phyloP scores from a whole-genome alignment of 345 rosid genomes.

The Eucalyptus curtisii region DNA sequence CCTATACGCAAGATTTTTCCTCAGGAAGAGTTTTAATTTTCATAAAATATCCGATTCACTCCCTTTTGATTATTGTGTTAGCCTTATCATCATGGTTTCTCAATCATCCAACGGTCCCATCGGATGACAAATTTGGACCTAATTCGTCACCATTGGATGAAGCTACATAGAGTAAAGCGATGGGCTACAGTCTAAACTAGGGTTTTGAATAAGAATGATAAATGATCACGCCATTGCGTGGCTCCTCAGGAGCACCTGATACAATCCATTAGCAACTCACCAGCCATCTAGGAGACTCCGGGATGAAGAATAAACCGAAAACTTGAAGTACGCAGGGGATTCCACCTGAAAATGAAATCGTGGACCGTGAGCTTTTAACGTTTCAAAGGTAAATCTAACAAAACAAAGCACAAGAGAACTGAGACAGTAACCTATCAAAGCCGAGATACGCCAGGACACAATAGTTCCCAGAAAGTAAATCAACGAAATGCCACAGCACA shows the following conservation, averaged over 20 bases:
- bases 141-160: neutral
- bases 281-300: constrained; percentile 29
- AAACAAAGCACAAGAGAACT: neutral
- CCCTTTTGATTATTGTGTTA: neutral
- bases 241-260: neutral
- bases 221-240: neutral
- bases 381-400: neutral
- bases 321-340: constrained; percentile 1
- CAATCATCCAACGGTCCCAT: neutral
- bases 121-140: neutral
- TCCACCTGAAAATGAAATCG: neutral
- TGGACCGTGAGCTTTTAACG: neutral
- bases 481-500: neutral
- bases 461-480: neutral
- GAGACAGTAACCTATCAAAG: neutral
- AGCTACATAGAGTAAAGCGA: neutral
- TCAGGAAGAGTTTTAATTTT: too few species aligned
- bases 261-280: neutral
- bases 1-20: neutral
- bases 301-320: constrained; percentile 12
- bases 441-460: constrained; percentile 3
- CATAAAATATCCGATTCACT: neutral
- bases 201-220: neutral
- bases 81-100: neutral
- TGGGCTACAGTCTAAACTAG: neutral